Evolutionary conservation across 208 protist species (phyloP).

Genomic region (Crithidia acanthocephali): DNA sequence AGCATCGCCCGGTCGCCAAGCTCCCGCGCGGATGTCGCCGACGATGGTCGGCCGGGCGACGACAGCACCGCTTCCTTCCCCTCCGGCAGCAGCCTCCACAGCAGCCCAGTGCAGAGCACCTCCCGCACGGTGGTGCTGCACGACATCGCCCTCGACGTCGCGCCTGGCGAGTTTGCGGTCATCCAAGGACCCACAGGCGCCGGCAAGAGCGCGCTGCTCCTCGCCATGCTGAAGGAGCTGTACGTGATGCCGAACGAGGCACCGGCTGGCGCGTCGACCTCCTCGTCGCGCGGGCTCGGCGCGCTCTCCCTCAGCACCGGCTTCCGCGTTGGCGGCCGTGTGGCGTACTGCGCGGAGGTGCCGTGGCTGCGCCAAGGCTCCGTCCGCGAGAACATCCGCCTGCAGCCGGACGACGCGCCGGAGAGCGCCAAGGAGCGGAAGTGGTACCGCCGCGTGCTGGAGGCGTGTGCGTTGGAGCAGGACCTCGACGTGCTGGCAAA

Average conservation of each 20-base stretch:
- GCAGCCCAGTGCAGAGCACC: slow-evolving; percentile 13
- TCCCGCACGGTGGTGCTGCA: slow-evolving; percentile 48
- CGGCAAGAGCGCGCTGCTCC: slow-evolving; percentile 86
- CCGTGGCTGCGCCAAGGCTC: slow-evolving; percentile 93
- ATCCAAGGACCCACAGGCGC: slow-evolving; percentile 80
- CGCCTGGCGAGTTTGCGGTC: slow-evolving; percentile 74
- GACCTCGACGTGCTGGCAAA: slow-evolving; percentile 82
- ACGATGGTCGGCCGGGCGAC: not conserved
- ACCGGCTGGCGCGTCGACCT: not conserved
- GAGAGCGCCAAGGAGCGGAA: slow-evolving; percentile 39
- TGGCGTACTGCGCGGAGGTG: slow-evolving; percentile 87
- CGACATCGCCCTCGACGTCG: slow-evolving; percentile 56
- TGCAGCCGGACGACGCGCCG: slow-evolving; percentile 44
- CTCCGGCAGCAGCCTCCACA: slow-evolving; percentile 2
- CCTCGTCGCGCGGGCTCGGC: not conserved
- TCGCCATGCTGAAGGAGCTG: slow-evolving; percentile 84
- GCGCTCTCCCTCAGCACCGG: slow-evolving; percentile 11
- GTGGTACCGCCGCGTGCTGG: slow-evolving; percentile 75
- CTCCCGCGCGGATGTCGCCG: not conserved
- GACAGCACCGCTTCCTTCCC: not conserved
- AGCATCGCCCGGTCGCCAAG: not conserved
- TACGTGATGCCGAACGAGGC: slow-evolving; percentile 29
- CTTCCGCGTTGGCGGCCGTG: slow-evolving; percentile 60
- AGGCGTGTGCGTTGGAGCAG: slow-evolving; percentile 68
- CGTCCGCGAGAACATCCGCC: slow-evolving; percentile 94